Evolutionary conservation across 2,329 filamentous ascomycete genomes (phyloP).

Genomic region (Dothideomycetidae sp.): DNA sequence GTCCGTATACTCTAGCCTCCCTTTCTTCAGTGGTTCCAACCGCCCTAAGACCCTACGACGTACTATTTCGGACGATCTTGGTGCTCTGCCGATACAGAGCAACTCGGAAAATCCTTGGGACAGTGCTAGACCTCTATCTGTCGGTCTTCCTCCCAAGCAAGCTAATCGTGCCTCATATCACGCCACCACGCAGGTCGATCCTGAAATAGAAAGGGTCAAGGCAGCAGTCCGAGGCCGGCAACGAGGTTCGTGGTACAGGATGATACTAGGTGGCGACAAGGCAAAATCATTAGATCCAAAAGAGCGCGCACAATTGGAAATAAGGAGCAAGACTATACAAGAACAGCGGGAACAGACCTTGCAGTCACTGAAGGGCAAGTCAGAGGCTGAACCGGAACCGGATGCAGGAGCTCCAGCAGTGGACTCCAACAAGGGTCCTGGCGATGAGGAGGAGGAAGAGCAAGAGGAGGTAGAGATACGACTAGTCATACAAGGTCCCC

Average conservation of each 20-base stretch:
- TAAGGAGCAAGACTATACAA: neutral
- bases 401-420: no score
- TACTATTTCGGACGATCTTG: conserved; percentile 21
- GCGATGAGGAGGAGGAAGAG: neutral
- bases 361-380: neutral
- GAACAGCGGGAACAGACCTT: neutral
- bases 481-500: neutral
- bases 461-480: neutral
- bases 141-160: conserved; percentile 20
- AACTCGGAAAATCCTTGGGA: neutral
- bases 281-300: neutral
- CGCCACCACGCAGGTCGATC: conserved; percentile 8
- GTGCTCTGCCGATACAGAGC: conserved; percentile 29
- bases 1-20: conserved; percentile 7
- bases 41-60: conserved; percentile 11
- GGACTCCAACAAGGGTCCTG: neutral
- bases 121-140: neutral
- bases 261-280: neutral
- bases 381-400: neutral
- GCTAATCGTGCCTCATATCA: conserved; percentile 28
- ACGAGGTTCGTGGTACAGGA: conserved; percentile 8
- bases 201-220: conserved; percentile 2
- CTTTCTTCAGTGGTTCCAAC: neutral
- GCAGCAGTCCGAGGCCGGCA: conserved; percentile 6
- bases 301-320: neutral